phyloP scores from a whole-genome alignment of 305 asterid genomes.

The Fraxinus ornus region DNA sequence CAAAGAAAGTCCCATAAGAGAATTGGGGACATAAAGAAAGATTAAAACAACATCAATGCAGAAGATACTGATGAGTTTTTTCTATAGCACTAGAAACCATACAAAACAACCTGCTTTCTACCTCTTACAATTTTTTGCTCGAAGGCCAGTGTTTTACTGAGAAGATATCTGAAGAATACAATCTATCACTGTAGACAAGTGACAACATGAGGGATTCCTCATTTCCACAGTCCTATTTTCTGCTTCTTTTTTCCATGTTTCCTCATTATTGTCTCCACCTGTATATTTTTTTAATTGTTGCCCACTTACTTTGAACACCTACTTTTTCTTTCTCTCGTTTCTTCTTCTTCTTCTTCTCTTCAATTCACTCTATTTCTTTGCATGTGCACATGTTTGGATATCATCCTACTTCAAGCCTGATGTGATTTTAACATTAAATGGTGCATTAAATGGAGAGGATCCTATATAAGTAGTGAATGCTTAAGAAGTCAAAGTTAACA shows the following conservation, averaged over 20 bases:
- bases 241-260: not conserved
- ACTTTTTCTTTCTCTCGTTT: not conserved
- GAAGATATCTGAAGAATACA: not conserved
- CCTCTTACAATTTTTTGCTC: not conserved
- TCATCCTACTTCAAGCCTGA: not conserved
- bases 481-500: not conserved
- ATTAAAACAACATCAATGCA: not conserved
- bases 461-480: not conserved
- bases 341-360: not conserved
- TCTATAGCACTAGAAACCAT: not conserved
- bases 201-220: not conserved
- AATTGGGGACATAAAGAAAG: not conserved
- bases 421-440: not conserved
- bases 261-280: not conserved
- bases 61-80: not conserved
- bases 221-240: not conserved
- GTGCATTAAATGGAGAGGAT: not conserved
- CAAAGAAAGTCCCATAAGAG: not conserved
- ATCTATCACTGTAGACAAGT: not conserved
- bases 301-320: not conserved
- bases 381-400: not conserved
- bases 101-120: not conserved
- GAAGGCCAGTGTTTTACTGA: not conserved
- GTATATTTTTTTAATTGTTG: not conserved
- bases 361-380: not conserved